Conservation (phyloP, 169 alveolate genomes). For the Amoebophrya sp. region DNA sequence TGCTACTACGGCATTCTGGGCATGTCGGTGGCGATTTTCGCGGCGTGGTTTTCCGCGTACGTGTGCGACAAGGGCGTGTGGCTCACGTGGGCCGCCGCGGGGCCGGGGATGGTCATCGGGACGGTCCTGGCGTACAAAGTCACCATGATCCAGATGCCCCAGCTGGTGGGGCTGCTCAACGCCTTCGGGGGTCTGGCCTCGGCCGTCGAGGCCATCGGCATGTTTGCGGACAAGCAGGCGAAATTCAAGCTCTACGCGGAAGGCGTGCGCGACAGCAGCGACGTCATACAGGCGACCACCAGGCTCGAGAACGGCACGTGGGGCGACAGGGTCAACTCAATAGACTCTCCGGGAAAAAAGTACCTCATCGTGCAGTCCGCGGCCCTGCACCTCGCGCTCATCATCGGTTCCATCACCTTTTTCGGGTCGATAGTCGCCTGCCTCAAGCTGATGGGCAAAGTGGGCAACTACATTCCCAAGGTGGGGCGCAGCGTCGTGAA, state of each 20-base stretch:
- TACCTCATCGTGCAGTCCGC: neutral
- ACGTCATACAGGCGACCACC: neutral
- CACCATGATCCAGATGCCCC: conserved; percentile 49
- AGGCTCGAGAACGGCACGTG: neutral
- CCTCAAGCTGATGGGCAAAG: conserved; percentile 58
- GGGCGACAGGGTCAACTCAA: too few species aligned
- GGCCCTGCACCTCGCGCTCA: neutral
- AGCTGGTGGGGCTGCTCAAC: conserved; percentile 75
- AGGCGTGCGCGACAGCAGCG: too few species aligned
- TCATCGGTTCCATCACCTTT: conserved; percentile 47
- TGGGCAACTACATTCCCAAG: conserved; percentile 30
- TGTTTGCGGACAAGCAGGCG: neutral
- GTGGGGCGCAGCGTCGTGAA: conserved; percentile 42
- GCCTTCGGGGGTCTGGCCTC: conserved; percentile 81
- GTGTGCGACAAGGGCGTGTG: neutral
- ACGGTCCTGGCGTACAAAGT: neutral
- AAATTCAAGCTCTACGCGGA: neutral
- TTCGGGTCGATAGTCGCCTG: conserved; percentile 79
- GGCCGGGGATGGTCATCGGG: neutral
- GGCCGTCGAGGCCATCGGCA: conserved; percentile 12
- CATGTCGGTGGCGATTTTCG: neutral
- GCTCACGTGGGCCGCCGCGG: neutral
- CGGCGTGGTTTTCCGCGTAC: neutral
- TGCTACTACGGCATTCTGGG: neutral
- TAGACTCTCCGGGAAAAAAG: neutral